Base-by-base conservation (phyloP, 805 yeast genomes). In the Spathaspora passalidarum region DNA sequence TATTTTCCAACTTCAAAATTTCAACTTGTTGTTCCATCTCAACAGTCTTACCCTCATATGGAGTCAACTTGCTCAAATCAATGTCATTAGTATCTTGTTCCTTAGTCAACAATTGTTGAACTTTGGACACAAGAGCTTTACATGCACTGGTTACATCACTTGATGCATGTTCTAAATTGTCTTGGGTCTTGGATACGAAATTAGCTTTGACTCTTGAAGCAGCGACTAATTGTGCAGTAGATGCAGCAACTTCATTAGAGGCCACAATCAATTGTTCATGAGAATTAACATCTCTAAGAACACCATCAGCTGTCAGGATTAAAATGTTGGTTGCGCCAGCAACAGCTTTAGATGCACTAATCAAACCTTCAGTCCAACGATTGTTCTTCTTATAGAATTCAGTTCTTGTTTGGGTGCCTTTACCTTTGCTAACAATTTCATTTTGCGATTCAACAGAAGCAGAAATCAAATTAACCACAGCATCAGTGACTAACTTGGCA, bases 1-100 rank as follows among this genome's bases (percentile, higher is more conserved):
- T 78, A 55, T 86, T 86, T 57, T 89, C 96, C 46, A 89, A 72
- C 63, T 86, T 87, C 64, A 89, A 72, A 42, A 90, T 89, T 60
- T 87, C 91, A 5, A 89, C 96, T 62, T 89, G 97, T 63, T 88
- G 96, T 60, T 88, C 96, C 96, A 89, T 87, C 56, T 90, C 94
- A 18, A 80, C 78, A 0, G 95, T 86, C 64, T 85, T 86, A 56
- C 87, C 88, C 63, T 88, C 96, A 60, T 86, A 88, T 23, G 86
- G 78, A 7, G 88, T 74, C 46, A 88, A 65, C 56, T 76, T 78
- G 18, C 86, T 73, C 59, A 82, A 86, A 61, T 90, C 95, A 46
- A 82, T 66, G 29, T 71, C 73, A 9, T 52, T 56, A 5, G 49
- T 43, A 10, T 10, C 35, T 5, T 69, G 73, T 36, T 66, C 69